Evolutionary conservation across 345 rosid species (phyloP), one percentile per base, ranked within the genome.

Genomic region (Melastoma malabathricum): DNA sequence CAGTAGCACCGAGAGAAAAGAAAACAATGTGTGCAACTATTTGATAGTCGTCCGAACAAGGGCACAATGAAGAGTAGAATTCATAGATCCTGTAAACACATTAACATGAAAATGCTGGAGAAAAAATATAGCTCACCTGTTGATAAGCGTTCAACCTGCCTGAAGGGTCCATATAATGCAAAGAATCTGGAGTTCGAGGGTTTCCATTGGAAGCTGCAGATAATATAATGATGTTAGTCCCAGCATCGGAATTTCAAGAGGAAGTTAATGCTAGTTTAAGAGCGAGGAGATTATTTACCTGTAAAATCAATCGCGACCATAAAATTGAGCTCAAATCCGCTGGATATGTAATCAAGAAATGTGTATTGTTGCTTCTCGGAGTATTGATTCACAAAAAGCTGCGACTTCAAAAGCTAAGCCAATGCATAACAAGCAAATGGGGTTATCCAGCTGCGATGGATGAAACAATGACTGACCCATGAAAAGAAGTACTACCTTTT

Each of bases 281-380:
- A 14, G 14, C 6, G 14, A 48, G 43, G 0, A 10, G 5, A 31
- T 41, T 27, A 45, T 19, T 18, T 52, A 83, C 97, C 97, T 4
- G 97, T 89, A 64, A 89, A 89, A 70, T 89, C 97, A 48, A 86
- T 72, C 19, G 97, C 95, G 60, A 89, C 94, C 95, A 89, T 85
- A 56, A 89, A 89, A 59, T 81, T 85, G 20, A 85, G 76, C 66
- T 89, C 78, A 14, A 83, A 85, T 18, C 95, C 95, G 47, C 84
- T 77, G 10, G 95, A 81, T 48, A 85, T 74, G 70, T 89, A 89
- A 67, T 86, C 95, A 62, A 89, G 71, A 71, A 89, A 85, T 66
- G 73, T 89, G 62, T 68, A 68, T 29, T 77, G 87, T 41, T 73
- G 63, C 75, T 74, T 79, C 70, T 83, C 94, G 51, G 64, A 57